Percentiles rank a stretch among this genome's conserved stretches.
Conservation (phyloP, 805 yeast species). For the Candida wancherniae region DNA sequence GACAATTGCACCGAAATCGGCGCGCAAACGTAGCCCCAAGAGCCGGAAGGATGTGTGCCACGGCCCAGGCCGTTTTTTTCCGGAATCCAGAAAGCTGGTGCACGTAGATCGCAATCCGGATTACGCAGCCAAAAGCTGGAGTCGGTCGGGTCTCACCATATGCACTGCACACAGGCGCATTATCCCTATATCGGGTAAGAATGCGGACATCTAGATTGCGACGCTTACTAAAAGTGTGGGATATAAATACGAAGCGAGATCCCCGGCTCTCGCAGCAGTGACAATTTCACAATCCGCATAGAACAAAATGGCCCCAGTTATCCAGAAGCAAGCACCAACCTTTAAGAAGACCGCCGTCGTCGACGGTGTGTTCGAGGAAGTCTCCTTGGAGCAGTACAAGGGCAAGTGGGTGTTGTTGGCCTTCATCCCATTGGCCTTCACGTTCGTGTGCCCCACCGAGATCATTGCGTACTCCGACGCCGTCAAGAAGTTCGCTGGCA, state of each 20-base stretch:
- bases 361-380: slow-evolving; percentile 93
- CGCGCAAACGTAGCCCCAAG: no score
- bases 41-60: no score
- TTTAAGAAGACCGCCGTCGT: slow-evolving; percentile 97
- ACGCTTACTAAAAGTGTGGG: slow-evolving; percentile 13
- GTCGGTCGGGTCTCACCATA: no score
- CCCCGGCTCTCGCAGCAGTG: not conserved
- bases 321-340: slow-evolving; percentile 94
- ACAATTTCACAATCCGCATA: not conserved
- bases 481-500: slow-evolving; percentile 78
- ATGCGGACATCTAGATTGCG: slow-evolving; percentile 16
- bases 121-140: no score
- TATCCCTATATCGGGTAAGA: slow-evolving; percentile 9
- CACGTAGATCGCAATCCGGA: no score
- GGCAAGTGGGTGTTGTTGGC: slow-evolving; percentile 98
- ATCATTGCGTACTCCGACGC: slow-evolving; percentile 98
- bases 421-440: slow-evolving; percentile 98
- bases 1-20: no score
- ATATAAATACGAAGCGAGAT: slow-evolving; percentile 11
- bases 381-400: slow-evolving; percentile 89
- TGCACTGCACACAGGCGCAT: slow-evolving; percentile 5
- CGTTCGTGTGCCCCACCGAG: slow-evolving; percentile 99
- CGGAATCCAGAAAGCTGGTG: no score
- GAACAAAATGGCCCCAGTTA: slow-evolving; percentile 70
- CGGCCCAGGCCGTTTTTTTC: no score